phyloP scores from a whole-genome alignment of 2,329 filamentous ascomycete genomes.

The Coniochaeta sp. region DNA sequence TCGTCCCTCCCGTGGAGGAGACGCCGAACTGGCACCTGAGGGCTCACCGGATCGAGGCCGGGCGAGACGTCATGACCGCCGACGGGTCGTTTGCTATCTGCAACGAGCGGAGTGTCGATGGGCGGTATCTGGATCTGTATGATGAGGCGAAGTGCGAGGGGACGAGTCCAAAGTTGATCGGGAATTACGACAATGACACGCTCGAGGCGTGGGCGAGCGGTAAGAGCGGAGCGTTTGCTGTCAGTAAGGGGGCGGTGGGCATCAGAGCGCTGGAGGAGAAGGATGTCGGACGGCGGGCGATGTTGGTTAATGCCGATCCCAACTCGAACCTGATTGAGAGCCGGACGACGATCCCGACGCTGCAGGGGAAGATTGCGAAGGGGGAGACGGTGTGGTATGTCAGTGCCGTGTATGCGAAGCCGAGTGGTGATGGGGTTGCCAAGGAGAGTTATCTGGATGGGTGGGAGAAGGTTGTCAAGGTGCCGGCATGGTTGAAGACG shows the following conservation, averaged over 20 bases:
- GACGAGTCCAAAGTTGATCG: constrained; percentile 48
- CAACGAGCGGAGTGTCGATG: constrained; percentile 40
- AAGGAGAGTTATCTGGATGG: constrained; percentile 48
- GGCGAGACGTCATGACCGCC: constrained; percentile 59
- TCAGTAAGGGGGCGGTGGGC: constrained; percentile 47
- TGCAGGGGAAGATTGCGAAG: constrained; percentile 53
- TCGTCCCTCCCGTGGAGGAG: constrained; percentile 52
- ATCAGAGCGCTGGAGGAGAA: constrained; percentile 49
- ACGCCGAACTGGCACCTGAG: constrained; percentile 66
- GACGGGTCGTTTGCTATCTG: constrained; percentile 69
- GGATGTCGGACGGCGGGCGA: constrained; percentile 44
- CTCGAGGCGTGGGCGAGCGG: constrained; percentile 47
- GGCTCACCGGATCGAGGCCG: constrained; percentile 53
- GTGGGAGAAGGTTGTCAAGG: constrained; percentile 51
- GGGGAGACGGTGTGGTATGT: constrained; percentile 60
- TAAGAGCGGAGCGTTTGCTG: constrained; percentile 45
- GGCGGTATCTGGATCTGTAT: constrained; percentile 44
- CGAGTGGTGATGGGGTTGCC: constrained; percentile 44
- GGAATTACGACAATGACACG: constrained; percentile 51
- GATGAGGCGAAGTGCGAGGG: constrained; percentile 38
- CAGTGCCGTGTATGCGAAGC: constrained; percentile 65
- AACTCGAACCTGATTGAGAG: constrained; percentile 73
- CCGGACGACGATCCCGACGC: constrained; percentile 62
- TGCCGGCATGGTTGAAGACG: constrained; percentile 54
- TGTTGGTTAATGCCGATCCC: constrained; percentile 67